Base-by-base conservation (phyloP, 306 rosid genomes). In the Rubus parviflorus region DNA sequence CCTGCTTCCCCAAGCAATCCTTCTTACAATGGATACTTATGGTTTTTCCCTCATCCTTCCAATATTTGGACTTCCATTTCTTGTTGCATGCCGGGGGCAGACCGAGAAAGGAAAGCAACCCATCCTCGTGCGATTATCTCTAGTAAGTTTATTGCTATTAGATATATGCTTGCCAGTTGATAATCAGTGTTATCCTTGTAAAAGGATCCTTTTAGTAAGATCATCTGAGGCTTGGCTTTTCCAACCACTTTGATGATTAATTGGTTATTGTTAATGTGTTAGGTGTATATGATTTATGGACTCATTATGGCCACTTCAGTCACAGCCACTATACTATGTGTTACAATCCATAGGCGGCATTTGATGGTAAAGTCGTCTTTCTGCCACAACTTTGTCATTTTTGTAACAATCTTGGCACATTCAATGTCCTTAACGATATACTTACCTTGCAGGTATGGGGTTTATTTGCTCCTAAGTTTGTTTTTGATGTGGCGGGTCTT, bases 41-140 rank as follows among this genome's bases (percentile, higher is more conserved):
- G 97, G 98, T 70, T 89, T 91, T 80, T 95, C 97, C n/a, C 83
- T 88, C 82, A 88, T 95, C 82, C 93, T 95, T 85, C 98, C 98
- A 4, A 82, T 88, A 70, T 83, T 90, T 65, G 96, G 93, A 82
- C 88, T 95, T 64, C 97, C 98, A 43, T 73, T 87, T 78, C 94
- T 95, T 82, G 90, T 88, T n/a, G 87, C 86, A 62, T 75, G 58
- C 8, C 79, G 83, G 77, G 30, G 70, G 63, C 85, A 77, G 66
- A 66, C 80, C 57, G 79, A 83, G 68, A 70, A 77, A 49, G 84
- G 85, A 76, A 87, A 76, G 42, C 78, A 80, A 43, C 68, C 58
- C 79, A 77, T 89, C 48, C 88, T 86, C 62, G 54, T 72, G 52
- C 89, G 84, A 46, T 85, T 95, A 78, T 85, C 96, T 75, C 92